phyloP scores from a whole-genome alignment of 2,329 filamentous ascomycete genomes.

The Colletotrichum eremochloae region DNA sequence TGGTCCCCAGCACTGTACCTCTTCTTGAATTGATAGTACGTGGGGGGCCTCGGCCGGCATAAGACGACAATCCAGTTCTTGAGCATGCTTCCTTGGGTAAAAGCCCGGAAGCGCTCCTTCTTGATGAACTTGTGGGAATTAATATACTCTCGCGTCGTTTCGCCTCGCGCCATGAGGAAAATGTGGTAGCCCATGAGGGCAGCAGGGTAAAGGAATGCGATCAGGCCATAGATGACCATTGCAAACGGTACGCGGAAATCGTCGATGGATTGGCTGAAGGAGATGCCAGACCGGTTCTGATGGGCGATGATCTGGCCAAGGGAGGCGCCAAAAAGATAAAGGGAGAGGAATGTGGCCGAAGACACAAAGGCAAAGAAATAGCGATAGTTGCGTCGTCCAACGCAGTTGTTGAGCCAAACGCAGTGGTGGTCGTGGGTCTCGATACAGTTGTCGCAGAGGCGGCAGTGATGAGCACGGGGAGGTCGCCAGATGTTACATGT shows the following conservation, averaged over 20 bases:
- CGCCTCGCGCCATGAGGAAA: slow-evolving; percentile 89
- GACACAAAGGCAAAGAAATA: slow-evolving; percentile 96
- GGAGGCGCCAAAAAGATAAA: slow-evolving; percentile 82
- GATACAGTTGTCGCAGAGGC: slow-evolving; percentile 95
- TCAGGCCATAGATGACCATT: slow-evolving; percentile 84
- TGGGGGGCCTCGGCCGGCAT: slow-evolving; percentile 85
- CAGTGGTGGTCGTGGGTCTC: slow-evolving; percentile 99
- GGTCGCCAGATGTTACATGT: slow-evolving; percentile 98
- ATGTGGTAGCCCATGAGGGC: slow-evolving; percentile 90
- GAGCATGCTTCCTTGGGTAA: slow-evolving; percentile 80
- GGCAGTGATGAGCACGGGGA: slow-evolving; percentile 94
- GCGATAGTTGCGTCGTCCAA: slow-evolving; percentile 96
- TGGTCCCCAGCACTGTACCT: slow-evolving; percentile 85
- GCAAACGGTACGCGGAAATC: slow-evolving; percentile 86
- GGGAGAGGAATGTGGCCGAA: slow-evolving; percentile 79
- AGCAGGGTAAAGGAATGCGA: slow-evolving; percentile 84
- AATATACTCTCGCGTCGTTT: slow-evolving; percentile 96
- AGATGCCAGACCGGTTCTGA: slow-evolving; percentile 70
- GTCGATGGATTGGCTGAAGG: slow-evolving; percentile 76
- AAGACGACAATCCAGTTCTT: slow-evolving; percentile 88
- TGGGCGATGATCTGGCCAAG: slow-evolving; percentile 87
- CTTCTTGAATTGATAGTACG: slow-evolving; percentile 89
- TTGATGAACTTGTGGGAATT: slow-evolving; percentile 96
- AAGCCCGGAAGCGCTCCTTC: slow-evolving; percentile 91
- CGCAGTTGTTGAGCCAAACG: slow-evolving; percentile 98